Conservation (phyloP, 192 early-diverging fungal species). For the Linnemannia elongata region DNA sequence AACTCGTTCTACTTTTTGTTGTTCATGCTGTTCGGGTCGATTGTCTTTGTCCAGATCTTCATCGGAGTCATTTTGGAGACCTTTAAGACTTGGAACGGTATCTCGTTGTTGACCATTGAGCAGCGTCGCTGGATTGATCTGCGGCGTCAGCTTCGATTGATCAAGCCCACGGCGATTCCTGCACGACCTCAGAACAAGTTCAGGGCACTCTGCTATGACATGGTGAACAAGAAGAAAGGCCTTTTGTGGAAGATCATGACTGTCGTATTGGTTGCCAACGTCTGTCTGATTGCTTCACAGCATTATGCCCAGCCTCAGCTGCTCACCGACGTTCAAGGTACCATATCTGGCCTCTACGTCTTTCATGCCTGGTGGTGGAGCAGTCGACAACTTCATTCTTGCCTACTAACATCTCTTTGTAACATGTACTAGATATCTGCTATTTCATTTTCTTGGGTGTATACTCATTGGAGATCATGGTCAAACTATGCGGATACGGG, state of each 20-base stretch:
- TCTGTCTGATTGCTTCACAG: conserved; percentile 59
- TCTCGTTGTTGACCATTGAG: conserved; percentile 66
- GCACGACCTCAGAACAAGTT: conserved; percentile 56
- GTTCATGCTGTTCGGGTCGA: conserved; percentile 69
- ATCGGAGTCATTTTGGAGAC: conserved; percentile 72
- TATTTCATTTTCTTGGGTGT: conserved; percentile 46
- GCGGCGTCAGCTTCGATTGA: conserved; percentile 64
- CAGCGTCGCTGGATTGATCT: conserved; percentile 73
- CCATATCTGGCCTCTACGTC: background rate
- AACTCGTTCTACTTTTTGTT: conserved; percentile 69
- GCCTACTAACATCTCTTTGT: conserved; percentile 23
- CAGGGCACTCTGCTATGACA: conserved; percentile 66
- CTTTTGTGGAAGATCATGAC: conserved; percentile 64
- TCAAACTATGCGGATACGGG: conserved; percentile 44
- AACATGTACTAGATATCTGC: conserved; percentile 45
- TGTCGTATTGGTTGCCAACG: conserved; percentile 61
- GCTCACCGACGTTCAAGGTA: conserved; percentile 55
- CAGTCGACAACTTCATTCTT: no score
- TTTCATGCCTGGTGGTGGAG: background rate
- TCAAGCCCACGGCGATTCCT: conserved; percentile 67
- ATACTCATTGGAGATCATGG: conserved; percentile 34
- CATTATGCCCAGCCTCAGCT: conserved; percentile 24
- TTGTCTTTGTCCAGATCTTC: conserved; percentile 71
- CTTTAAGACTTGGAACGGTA: conserved; percentile 67
- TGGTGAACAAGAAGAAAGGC: conserved; percentile 65